Base-by-base conservation (phyloP, 345 rosid genomes). In the Camelina hispida region DNA sequence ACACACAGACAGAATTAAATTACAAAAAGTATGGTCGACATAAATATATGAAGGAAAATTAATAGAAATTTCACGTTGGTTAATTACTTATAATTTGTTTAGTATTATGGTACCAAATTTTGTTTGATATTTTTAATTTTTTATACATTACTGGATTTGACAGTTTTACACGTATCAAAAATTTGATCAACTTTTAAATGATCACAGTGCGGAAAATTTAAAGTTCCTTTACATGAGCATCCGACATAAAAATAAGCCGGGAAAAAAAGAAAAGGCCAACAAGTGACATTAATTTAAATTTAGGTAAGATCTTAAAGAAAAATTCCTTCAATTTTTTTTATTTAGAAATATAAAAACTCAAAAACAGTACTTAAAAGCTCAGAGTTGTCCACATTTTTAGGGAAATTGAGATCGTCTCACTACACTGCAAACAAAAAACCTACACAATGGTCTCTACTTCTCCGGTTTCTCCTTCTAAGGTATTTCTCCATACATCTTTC, bases 401-500 rank as follows among this genome's bases (percentile, higher is more conserved):
- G 66, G 46, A 56, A 3, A 70, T 0, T 55, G n/a, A 64, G 46
- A 64, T 55, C 30, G 11, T 44, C 76, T 71, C 81, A 66, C 63
- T 37, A 30, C 5, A 63, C 53, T 66, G 60, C 66, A 3, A 51
- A 3, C 30, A 28, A 28, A 28, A 1, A 1, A 43, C 0, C 62
- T 5, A 77, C 28, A 56, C 15, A 42, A 93, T 93, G 98, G 86
- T 86, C 62, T 85, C 93, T 53, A 48, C 87, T 42, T 80, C 93
- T 77, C 74, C 83, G 62, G 80, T 78, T 66, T 53, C 81, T 56
- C 83, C 85, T 61, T 56, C 86, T 7, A 86, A 84, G 87, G 93
- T 85, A 42, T 25, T 23, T 11, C 48, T 68, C 50, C 46, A 23
- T 37, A 17, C 10, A 7, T 50, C 20, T 16, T 14, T 53, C 30